Evolutionary conservation across 345 rosid genomes (phyloP).

Genomic region (Syzygium jambos): DNA sequence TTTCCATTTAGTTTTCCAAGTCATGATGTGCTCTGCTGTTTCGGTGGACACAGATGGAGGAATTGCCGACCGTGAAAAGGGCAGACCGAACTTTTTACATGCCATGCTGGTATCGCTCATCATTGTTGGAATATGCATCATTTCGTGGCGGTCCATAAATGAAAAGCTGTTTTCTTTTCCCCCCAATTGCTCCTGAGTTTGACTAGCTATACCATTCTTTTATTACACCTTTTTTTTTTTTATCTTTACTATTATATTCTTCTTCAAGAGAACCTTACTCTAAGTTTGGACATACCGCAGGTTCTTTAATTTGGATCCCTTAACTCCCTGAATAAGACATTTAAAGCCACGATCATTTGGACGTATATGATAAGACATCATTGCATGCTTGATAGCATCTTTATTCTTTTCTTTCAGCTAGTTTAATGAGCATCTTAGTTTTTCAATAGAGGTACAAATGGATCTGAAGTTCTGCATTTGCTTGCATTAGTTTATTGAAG

Average conservation of each 20-base stretch:
- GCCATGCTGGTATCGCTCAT: background rate
- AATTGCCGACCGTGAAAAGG: background rate
- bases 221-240: background rate
- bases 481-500: background rate
- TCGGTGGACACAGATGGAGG: background rate
- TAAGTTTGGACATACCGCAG: background rate
- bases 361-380: background rate
- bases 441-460: background rate
- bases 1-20: background rate
- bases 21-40: background rate
- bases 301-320: background rate
- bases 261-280: background rate
- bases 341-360: background rate
- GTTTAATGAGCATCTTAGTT: background rate
- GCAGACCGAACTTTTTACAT: background rate
- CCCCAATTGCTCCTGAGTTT: background rate
- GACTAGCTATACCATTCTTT: background rate
- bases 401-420: background rate
- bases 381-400: background rate
- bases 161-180: background rate
- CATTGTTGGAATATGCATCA: background rate
- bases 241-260: background rate
- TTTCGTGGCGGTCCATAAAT: background rate
- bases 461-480: background rate
- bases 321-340: background rate